Evolutionary conservation across 202 grass and related monocot genomes (phyloP).

Genomic region (Eragrostis tef): DNA sequence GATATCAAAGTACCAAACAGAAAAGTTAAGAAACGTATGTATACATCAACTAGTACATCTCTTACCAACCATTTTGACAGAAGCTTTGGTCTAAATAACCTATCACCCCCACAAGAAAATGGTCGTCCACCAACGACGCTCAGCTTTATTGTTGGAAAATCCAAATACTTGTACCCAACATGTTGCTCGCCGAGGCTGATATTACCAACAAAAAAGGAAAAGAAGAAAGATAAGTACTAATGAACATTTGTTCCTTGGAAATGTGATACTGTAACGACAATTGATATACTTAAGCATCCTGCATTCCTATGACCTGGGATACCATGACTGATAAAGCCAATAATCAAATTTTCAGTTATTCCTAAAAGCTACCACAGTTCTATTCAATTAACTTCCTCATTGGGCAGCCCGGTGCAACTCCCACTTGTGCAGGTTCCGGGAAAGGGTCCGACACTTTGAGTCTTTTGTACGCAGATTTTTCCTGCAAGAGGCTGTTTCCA

Average conservation of each 20-base stretch:
- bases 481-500: too few species aligned
- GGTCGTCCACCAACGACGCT: slow-evolving; percentile 83
- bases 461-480: too few species aligned
- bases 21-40: not conserved
- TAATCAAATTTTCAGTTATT: slow-evolving; percentile 19
- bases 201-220: slow-evolving; percentile 38
- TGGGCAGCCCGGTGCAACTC: too few species aligned
- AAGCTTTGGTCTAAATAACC: slow-evolving; percentile 73
- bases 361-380: slow-evolving; percentile 11
- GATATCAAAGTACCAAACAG: slow-evolving; percentile 18
- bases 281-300: not conserved
- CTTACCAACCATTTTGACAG: slow-evolving; percentile 87
- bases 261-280: slow-evolving; percentile 25
- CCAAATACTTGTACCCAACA: slow-evolving; percentile 77
- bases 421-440: too few species aligned
- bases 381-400: not conserved
- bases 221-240: slow-evolving; percentile 13
- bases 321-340: not conserved
- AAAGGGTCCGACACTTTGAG: too few species aligned
- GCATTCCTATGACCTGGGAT: slow-evolving; percentile 3
- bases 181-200: slow-evolving; percentile 82
- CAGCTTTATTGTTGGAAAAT: slow-evolving; percentile 73
- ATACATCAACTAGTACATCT: slow-evolving; percentile 17
- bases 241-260: slow-evolving; percentile 3
- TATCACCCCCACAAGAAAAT: slow-evolving; percentile 85